phyloP scores from a whole-genome alignment of 305 asterid species.

The Caryopteris hybrid region DNA sequence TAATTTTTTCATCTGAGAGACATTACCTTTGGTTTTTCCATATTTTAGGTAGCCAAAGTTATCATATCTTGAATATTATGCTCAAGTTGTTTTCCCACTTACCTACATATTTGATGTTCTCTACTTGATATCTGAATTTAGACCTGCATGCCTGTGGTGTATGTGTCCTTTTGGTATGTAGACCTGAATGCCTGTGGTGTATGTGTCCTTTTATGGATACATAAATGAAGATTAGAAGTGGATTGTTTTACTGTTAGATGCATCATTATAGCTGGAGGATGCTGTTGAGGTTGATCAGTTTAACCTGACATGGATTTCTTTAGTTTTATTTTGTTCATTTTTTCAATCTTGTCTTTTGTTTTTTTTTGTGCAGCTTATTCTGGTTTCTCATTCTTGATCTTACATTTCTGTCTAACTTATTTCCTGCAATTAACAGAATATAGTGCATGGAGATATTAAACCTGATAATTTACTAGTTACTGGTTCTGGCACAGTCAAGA shows the following conservation, averaged over 20 bases:
- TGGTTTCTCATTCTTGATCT: not conserved
- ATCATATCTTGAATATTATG: not conserved
- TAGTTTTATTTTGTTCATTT: not conserved
- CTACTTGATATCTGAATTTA: not conserved
- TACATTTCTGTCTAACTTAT: conserved; percentile 1
- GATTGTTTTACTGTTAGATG: not conserved
- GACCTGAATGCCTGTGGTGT: not conserved
- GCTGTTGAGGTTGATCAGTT: conserved; percentile 4
- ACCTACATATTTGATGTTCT: not conserved
- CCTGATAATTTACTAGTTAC: conserved; percentile 81
- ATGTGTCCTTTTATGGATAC: not conserved
- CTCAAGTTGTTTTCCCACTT: not conserved
- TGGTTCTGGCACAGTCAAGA: conserved; percentile 68
- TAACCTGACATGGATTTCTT: not conserved
- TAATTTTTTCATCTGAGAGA: not conserved
- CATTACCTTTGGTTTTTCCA: not conserved
- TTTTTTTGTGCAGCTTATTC: conserved; percentile 5
- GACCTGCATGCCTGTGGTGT: not conserved
- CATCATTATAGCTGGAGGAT: not conserved
- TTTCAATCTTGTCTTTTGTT: not conserved
- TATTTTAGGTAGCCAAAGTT: not conserved
- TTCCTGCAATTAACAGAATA: conserved; percentile 19
- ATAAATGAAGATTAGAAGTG: not conserved
- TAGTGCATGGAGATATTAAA: conserved; percentile 74
- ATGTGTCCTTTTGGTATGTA: not conserved